Evolutionary conservation across 768 basidiomycete species (phyloP), one percentile per base, ranked within the genome.

Genomic region (Russula vinacea): DNA sequence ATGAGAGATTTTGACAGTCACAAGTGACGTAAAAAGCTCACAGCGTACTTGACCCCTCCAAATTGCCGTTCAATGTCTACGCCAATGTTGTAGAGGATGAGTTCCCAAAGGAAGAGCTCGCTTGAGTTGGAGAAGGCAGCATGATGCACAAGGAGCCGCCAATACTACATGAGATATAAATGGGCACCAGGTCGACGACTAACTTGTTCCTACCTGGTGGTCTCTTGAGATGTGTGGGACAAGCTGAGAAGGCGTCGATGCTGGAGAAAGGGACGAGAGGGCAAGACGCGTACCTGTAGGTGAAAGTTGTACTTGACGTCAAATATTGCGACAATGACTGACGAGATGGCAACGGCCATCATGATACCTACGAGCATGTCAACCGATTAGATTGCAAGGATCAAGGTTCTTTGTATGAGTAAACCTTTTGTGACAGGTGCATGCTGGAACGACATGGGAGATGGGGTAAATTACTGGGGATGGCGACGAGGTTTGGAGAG

Each of bases 231-330:
- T 81, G 73, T 97, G 94, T 2, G 94, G 94, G 22, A 90, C 83
- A 45, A 95, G 82, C 87, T 94, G 67, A 24, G 56, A 17, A 60
- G 6, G 29, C 17, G 47, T 63, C 47, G 49, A 58, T 53, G 47
- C 24, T 32, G 11, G 19, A 49, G 44, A 51, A 52, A 16, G 47
- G 54, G n/a, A 58, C 44, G 70, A 35, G 45, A 60, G 39, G 24
- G 60, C 56, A 60, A 56, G 17, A 11, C 53, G 68, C 79, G 67
- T 67, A 86, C 88, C 78, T 90, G 94, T 2, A 97, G 78, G 73
- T 94, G 90, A 64, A 93, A 81, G 73, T 93, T 91, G 70, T 94
- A 88, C 73, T 95, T 96, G 68, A 92, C 77, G 70, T 94, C 93
- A 71, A 94, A 89, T 37, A 96, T 73, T 1, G 90, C 88, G 51